Conservation (phyloP, 2,329 filamentous ascomycete species). For the Aureobasidium sp. region DNA sequence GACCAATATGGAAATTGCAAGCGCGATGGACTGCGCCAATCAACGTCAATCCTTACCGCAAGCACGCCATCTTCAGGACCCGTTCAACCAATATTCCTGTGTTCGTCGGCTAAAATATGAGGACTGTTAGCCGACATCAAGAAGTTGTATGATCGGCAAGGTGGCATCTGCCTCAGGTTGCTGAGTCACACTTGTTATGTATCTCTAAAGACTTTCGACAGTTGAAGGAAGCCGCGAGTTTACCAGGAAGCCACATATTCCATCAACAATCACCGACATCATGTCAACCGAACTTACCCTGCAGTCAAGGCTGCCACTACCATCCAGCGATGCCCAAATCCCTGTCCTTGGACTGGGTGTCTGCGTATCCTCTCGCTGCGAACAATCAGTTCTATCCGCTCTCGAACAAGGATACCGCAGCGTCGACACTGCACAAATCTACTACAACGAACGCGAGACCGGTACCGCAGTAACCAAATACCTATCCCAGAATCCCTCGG, state of each 20-base stretch:
- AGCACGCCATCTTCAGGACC: conserved; percentile 1
- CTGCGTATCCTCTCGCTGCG: conserved; percentile 54
- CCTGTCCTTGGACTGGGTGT: conserved; percentile 63
- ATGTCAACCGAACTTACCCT: conserved; percentile 3
- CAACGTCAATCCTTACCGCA: conserved; percentile 6
- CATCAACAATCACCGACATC: background rate
- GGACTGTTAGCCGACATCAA: background rate
- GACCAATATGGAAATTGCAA: conserved; percentile 6
- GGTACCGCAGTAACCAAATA: conserved; percentile 16
- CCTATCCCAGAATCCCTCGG: background rate
- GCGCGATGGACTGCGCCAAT: conserved; percentile 3
- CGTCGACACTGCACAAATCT: conserved; percentile 60
- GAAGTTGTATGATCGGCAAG: background rate
- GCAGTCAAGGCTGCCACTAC: conserved; percentile 30
- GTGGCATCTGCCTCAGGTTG: background rate
- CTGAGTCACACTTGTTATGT: conserved; percentile 3
- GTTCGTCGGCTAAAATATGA: background rate
- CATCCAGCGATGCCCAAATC: conserved; percentile 45
- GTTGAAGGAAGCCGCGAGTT: background rate
- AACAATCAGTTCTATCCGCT: conserved; percentile 49
- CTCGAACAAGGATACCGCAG: conserved; percentile 51
- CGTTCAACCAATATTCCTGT: background rate
- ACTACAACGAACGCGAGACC: conserved; percentile 51
- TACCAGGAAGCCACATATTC: background rate
- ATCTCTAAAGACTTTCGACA: background rate